A percentile compares a stretch with the other conserved stretches of the same genome.
Conservation (phyloP, 73 alveolate genomes). For the Urostyla sp. region DNA sequence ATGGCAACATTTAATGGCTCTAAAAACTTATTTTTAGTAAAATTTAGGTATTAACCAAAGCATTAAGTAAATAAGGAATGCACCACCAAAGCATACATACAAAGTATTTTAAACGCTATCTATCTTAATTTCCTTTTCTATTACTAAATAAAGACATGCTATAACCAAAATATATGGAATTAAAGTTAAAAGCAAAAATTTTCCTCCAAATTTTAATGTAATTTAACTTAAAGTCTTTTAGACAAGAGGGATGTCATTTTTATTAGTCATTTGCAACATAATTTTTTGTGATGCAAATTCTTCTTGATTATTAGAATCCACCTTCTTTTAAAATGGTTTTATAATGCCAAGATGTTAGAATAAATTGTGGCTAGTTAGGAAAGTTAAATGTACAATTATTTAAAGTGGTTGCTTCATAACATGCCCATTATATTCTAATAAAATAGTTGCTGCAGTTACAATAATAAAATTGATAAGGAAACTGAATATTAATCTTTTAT, state of each 20-base stretch:
- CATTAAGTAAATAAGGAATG: too few species aligned
- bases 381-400: slow-evolving; percentile 15
- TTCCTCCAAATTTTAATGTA: neutral
- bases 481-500: slow-evolving; percentile 17
- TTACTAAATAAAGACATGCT: neutral
- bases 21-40: too few species aligned
- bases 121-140: neutral
- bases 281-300: slow-evolving; percentile 1
- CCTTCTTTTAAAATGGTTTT: slow-evolving; percentile 18
- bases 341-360: neutral
- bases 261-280: neutral
- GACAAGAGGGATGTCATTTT: neutral
- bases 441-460: neutral
- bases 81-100: too few species aligned
- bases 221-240: neutral
- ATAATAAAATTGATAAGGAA: slow-evolving; percentile 6
- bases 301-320: neutral
- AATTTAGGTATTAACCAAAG: too few species aligned
- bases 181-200: neutral
- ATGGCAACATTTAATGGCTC: too few species aligned
- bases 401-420: neutral
- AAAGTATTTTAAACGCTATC: too few species aligned
- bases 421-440: neutral
- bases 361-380: slow-evolving; percentile 24
- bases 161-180: slow-evolving; percentile 1